Conservation (phyloP, 1,284 basidiomycete species). For the Fomitiporia mediterranea region DNA sequence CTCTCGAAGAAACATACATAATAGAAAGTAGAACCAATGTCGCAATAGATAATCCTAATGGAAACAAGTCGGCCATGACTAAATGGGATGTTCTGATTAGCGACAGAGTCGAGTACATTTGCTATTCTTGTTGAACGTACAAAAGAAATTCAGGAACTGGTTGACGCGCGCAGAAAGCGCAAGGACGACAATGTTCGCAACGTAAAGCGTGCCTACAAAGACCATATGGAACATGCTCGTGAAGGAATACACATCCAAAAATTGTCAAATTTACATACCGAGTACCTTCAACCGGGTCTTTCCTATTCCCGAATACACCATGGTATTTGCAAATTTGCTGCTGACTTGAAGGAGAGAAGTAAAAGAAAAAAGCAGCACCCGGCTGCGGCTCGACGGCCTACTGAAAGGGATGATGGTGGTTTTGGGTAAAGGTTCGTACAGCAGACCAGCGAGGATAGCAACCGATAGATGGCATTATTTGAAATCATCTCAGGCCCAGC, state of each 20-base stretch:
- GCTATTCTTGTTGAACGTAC: conserved; percentile 38
- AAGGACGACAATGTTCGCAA: conserved; percentile 48
- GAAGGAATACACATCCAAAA: background rate
- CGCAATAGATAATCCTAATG: conserved; percentile 49
- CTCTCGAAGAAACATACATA: conserved; percentile 33
- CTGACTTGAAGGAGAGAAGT: background rate
- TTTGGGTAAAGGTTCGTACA: background rate
- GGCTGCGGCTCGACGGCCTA: conserved; percentile 2
- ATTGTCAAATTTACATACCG: conserved; percentile 12
- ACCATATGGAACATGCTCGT: background rate
- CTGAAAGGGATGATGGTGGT: conserved; percentile 7
- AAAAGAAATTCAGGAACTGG: conserved; percentile 55
- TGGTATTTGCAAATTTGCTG: background rate
- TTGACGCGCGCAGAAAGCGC: conserved; percentile 51
- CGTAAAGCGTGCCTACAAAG: conserved; percentile 36
- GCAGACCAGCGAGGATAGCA: background rate
- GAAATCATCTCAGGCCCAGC: too few species aligned
- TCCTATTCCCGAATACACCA: conserved; percentile 18
- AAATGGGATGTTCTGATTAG: background rate
- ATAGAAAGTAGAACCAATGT: conserved; percentile 41
- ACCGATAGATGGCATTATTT: too few species aligned
- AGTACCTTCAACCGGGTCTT: conserved; percentile 19
- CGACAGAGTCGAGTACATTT: too few species aligned
- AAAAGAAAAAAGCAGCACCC: conserved; percentile 8
- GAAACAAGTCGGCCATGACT: conserved; percentile 57